These are phyloP conservation scores for Penicillium brasilianum DNA, from an alignment of 2,329 filamentous ascomycete species.

Conservation along the genomic window DNA sequence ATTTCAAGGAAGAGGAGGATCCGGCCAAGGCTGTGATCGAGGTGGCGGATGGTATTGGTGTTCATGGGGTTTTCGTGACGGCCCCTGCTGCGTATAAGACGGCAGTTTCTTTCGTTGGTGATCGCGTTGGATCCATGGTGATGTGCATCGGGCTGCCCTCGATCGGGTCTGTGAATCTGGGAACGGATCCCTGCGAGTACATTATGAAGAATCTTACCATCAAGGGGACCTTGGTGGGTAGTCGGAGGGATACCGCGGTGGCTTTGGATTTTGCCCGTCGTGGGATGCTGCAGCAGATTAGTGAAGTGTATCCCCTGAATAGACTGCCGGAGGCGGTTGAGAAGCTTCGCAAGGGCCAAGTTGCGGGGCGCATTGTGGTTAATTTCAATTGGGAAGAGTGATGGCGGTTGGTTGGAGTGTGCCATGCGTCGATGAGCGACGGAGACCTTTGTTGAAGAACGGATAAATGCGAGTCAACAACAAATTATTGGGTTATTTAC, in stretches of 20 bases:
- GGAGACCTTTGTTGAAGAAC: too few species aligned
- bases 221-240: conserved; percentile 39
- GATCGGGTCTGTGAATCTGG: conserved; percentile 27
- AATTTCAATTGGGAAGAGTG: conserved; percentile 53
- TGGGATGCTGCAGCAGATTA: conserved; percentile 57
- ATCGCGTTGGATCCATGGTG: conserved; percentile 55
- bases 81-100: conserved; percentile 48
- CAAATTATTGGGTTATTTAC: too few species aligned
- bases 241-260: conserved; percentile 40
- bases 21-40: conserved; percentile 50
- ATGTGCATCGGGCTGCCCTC: conserved; percentile 57
- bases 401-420: too few species aligned
- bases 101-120: conserved; percentile 46
- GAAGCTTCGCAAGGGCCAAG: conserved; percentile 55
- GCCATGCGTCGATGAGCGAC: too few species aligned
- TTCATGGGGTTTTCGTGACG: conserved; percentile 52
- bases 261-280: conserved; percentile 53
- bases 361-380: conserved; percentile 59
- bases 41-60: conserved; percentile 54
- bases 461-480: too few species aligned
- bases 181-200: conserved; percentile 34
- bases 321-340: conserved; percentile 58
- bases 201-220: conserved; percentile 35
- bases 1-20: conserved; percentile 53
- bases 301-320: conserved; percentile 55